Base-by-base conservation (phyloP, 306 rosid species). In the Fragaria nilgerrensis region DNA sequence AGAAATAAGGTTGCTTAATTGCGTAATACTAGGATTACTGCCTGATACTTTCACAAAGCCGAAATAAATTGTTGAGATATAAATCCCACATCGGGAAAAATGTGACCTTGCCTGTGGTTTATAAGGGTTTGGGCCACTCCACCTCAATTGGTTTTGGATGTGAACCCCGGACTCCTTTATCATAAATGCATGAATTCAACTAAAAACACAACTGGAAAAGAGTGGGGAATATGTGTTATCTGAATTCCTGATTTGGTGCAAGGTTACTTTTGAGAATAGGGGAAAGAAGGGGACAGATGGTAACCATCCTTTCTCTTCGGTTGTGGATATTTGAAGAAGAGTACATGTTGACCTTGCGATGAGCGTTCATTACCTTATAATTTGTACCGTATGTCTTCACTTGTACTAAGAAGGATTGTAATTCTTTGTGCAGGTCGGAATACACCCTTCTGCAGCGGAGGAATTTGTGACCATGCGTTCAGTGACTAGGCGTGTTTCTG, bases 391-490 rank as follows among this genome's bases (percentile, higher is more conserved):
- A 2, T 29, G 59, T 32, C 59, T 49, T 45, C 55, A 37, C 36
- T 65, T 37, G 13, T 66, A 41, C 63, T 36, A 48, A 37, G 73
- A 70, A 48, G 73, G 47, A 56, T 49, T 64, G 48, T 44, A 47
- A 12, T 50, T 23, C 50, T 36, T 62, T 50, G 52, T 81, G 70
- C 85, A 95, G 99, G 99, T 92, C 43, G 98, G 98, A 72, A 74
- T 95, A 82, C 98, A 95, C 80, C 99, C 99, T 73, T 84, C 94
- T 73, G 68, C 99, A 3, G 97, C 99, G 0, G 99, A 95, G 86
- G 99, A 95, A 81, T 95, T 95, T 69, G 99, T 95, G 69, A 95
- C 99, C 68, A 95, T 95, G 99, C 84, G 99, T 45, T 72, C 96
- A 2, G 88, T 78, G 70, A 74, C 93, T 1, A 90, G 97, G 89